Base-by-base conservation (phyloP, 768 basidiomycete genomes). In the Dentipellis fragilis region DNA sequence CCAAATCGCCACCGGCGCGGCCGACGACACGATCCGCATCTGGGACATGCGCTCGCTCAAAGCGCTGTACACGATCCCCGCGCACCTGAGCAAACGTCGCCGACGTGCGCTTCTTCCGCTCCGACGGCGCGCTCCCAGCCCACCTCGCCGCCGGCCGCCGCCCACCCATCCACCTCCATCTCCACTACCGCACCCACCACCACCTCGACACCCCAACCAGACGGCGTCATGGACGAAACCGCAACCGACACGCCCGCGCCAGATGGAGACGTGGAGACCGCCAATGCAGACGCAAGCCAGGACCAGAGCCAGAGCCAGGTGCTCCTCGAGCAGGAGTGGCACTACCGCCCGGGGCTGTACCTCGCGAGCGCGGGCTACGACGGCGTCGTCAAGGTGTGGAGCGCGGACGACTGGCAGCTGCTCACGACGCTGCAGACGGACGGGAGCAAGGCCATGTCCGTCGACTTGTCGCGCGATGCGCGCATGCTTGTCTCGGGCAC, bases 381-480 rank as follows among this genome's bases (percentile, higher is more conserved):
- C 66, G 92, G 93, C 4, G 81, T 87, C 56, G 90, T 99, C 66
- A 93, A 96, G 68, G 65, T 99, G 54, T 99, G 96, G 96, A 90
- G 87, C 64, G 90, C 94, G 49, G 96, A 98, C 67, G 96, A 99
- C 65, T 99, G 96, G 96, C 93, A 92, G 64, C 73, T 94, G 46
- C 77, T 96, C 52, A 80, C 85, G 59, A 88, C 88, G 46, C 75
- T 99, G 56, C 84, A 92, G 52, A 94, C 93, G 19, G 95, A 98
- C 66, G 86, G 88, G 23, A 93, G 94, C n/a, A 98, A 97, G 70
- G 94, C 97, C 58, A 99, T 98, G 96, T 91, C 89, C 7, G 93
- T 97, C 10, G 96, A 99, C 67, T 77, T 98, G 19, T 83, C 85
- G 23, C 77, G 77, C 54, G 91, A 95, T 67, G 90, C 85, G 11